Base-by-base conservation (phyloP, 2,329 filamentous ascomycete species). In the Chaetomiaceae sp. region DNA sequence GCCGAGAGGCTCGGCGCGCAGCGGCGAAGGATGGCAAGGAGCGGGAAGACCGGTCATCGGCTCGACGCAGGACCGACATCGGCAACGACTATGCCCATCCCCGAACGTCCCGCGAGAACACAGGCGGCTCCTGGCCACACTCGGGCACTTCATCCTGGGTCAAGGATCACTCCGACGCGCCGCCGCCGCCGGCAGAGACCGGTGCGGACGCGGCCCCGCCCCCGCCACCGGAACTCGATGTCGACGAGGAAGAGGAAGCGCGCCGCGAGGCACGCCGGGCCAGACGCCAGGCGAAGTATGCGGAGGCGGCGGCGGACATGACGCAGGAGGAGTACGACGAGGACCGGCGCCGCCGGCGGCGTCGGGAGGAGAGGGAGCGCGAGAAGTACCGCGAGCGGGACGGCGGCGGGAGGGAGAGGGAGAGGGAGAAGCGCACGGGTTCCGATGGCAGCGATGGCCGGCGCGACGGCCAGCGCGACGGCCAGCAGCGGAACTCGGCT, bases 91-190 rank as follows among this genome's bases (percentile, higher is more conserved):
- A 69, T 34, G 65, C 68, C 38, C 71, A 74, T 49, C 60, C 69
- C 5, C 68, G 69, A 54, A 65, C 48, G 29, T 51, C 55, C 50
- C 65, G 64, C 45, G 69, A 68, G 33, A 54, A 51, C 37, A 66
- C 59, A 24, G 68, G 63, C 41, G 68, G 63, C 42, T 60, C 55
- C 9, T 83, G 79, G 79, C 79, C 79, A 15, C 76, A 81, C 58
- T 81, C 75, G 6, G 79, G 79, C 20, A 83, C 79, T 0, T 78
- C 76, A 8, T 82, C 78, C 0, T 83, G 80, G 80, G 79, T 83
- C 4, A 81, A 81, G 61, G 78, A 83, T 11, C 74, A 81, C 55
- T 77, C 74, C 2, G 79, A 81, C 54, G 78, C 78, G 3, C 35
- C 35, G 9, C 76, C 76, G 2, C 77, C 78, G 3, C 78, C 79